phyloP scores from a whole-genome alignment of 2,329 filamentous ascomycete species.

The Aspergillus felis region DNA sequence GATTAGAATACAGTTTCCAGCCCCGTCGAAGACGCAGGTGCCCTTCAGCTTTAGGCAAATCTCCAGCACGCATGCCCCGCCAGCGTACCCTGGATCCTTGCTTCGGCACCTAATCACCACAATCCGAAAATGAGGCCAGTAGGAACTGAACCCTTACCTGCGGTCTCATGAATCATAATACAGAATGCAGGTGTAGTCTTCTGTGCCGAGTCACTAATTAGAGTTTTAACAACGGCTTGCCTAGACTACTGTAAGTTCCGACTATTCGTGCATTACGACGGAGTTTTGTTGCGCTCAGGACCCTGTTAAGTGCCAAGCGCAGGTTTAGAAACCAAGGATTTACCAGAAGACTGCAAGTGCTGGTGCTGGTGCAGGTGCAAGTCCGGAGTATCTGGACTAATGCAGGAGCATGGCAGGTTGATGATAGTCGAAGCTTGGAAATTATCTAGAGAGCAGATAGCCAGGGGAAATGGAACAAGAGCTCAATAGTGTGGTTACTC shows the following conservation, averaged over 20 bases:
- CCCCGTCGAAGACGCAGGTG: too few relatives aligned
- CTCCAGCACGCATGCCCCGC: too few relatives aligned
- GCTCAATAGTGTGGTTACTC: background rate
- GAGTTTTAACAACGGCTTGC: too few relatives aligned
- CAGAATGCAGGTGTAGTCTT: background rate
- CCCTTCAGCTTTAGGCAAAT: too few relatives aligned
- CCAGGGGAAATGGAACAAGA: background rate
- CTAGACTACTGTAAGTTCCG: background rate
- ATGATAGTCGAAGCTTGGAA: background rate
- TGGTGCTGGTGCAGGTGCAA: background rate
- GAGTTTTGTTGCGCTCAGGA: too few relatives aligned
- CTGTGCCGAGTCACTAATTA: background rate
- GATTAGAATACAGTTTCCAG: too few relatives aligned
- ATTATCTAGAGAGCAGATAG: background rate
- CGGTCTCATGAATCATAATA: background rate
- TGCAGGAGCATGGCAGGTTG: background rate
- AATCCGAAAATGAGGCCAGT: background rate
- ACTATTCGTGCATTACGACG: background rate
- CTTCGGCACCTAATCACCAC: background rate
- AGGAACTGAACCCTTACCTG: background rate
- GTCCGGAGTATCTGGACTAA: background rate
- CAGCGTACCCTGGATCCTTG: background rate
- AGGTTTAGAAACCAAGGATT: too few relatives aligned
- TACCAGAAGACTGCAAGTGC: background rate
- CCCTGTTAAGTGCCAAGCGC: too few relatives aligned